Base-by-base conservation (phyloP, 192 early-diverging fungal genomes). In the Entrophospora sp. region DNA sequence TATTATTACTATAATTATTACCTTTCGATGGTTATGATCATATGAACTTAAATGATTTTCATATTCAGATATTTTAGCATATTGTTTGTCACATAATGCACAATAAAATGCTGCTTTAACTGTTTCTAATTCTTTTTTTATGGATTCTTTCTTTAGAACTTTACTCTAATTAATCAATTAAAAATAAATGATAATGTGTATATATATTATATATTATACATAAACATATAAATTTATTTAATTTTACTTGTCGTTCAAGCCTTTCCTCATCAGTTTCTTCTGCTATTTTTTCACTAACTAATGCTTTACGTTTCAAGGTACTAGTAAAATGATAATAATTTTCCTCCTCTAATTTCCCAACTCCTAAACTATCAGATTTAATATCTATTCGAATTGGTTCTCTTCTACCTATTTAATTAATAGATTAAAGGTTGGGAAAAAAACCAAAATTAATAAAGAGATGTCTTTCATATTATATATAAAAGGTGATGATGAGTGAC, bases 21-120 rank as follows among this genome's bases (percentile, higher is more conserved):
- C 83, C 79, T 88, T 85, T 46, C 79, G 74, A 71, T 91, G 89
- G 62, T 89, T 77, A 66, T 91, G 89, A 69, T 91, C 89, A 53
- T 91, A 91, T 28, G 77, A 81, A 37, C 81, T 82, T 25, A 91
- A 58, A 62, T 91, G 89, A 5, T 77, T 76, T 56, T 91, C 89
- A 71, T 84, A 91, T 40, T 89, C 89, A 40, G 82, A 73, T n/a
- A 86, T 83, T 57, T 83, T 85, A 30, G 71, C 77, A 64, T 91
- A 91, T 61, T 91, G 89, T 65, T 91, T 91, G 59, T 89, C 82
- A 69, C 88, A 90, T 8, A 87, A 68, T 4, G 71, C 78, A 49
- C 90, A 92, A 78, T 88, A 89, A 64, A 91, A 91, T 1, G 85
- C 85, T 3, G 81, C 73, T 49, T 87, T 87, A 38, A 87, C 77